Conservation (phyloP, 495 filamentous ascomycete genomes). For the Trichoderma orchidacearum region DNA sequence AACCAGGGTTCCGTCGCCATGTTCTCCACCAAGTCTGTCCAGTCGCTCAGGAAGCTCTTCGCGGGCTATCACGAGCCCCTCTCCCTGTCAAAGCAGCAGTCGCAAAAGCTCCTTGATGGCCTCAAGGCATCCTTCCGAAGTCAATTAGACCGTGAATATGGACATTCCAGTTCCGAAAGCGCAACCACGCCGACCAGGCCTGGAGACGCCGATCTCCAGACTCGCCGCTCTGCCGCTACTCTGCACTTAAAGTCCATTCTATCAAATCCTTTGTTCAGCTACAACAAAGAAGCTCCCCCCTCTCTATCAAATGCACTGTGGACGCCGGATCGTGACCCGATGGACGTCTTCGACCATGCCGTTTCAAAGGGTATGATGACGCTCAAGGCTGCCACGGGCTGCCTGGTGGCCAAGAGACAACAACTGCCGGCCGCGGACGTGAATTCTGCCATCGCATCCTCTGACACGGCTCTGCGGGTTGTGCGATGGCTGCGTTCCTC, state of each 20-base stretch:
- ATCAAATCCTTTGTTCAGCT: conserved; percentile 50
- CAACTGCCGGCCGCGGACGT: conserved; percentile 12
- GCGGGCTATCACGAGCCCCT: conserved; percentile 58
- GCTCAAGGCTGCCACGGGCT: conserved; percentile 21
- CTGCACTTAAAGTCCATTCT: conserved; percentile 51
- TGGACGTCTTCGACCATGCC: conserved; percentile 22
- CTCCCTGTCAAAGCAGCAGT: conserved; percentile 48
- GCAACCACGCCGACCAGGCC: conserved; percentile 6
- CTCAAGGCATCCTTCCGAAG: conserved; percentile 66
- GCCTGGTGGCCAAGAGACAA: conserved; percentile 19
- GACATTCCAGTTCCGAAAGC: conserved; percentile 16
- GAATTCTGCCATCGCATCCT: conserved; percentile 17
- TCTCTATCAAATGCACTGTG: not conserved
- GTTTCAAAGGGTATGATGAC: conserved; percentile 32
- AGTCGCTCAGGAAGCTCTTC: conserved; percentile 34
- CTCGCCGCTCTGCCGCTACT: conserved; percentile 14
- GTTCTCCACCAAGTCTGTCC: not conserved
- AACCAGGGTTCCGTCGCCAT: not conserved
- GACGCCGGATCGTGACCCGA: conserved; percentile 7
- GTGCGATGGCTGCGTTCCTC: conserved; percentile 38
- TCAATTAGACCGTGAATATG: conserved; percentile 56
- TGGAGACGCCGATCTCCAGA: not conserved
- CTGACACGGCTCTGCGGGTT: conserved; percentile 27
- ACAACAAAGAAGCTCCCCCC: conserved; percentile 1
- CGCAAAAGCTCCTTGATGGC: conserved; percentile 50